Evolutionary conservation across 1,139 yeast genomes (phyloP), one percentile per base, ranked within the genome.

Genomic region (Lodderomyces theae): DNA sequence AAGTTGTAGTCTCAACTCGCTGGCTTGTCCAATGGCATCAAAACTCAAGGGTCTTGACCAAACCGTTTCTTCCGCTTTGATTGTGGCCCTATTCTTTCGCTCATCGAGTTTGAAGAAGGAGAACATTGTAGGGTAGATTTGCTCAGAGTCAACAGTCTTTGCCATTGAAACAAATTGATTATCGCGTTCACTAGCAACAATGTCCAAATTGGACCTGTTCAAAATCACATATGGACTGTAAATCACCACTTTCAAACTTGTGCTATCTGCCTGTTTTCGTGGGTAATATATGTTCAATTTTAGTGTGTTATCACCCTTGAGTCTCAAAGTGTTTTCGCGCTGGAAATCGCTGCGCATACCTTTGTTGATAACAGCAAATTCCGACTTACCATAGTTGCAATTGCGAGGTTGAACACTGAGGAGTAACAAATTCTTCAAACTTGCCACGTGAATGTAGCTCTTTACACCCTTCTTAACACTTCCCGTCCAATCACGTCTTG

Each of bases 11-110:
- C 70, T 69, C 2, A 84, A 74, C 41, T 88, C 95, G 35, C 77
- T 74, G 0, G 82, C 70, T 51, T 88, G 94, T 0, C 98, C 98
- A 44, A 92, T 76, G 2, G 96, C 95, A 57, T 90, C 97, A 54
- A 92, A 81, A 59, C 95, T 84, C 35, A 88, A 68, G 1, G 89
- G 87, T 0, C 69, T 61, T 45, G 96, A 86, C 80, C 87, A 78
- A n/a, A 70, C 69, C 0, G 95, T 84, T 42, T 86, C 87, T 2
- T 77, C 86, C 24, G 87, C 69, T 46, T 76, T 74, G 10, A 90
- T 53, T n/a, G 74, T 59, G 0, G 94, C 95, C 45, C 95, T 71
- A 51, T 84, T 84, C 35, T 73, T 75, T 35, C 81, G 73, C 41
- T 79, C 83, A 9, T 64, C 67, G 35, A 71, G 77, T 24, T 66